Percentiles rank a stretch among this genome's conserved stretches.
These are phyloP conservation scores for Colletotrichum coccodes DNA, from an alignment of 2,329 filamentous ascomycete species.

Conservation along the genomic window DNA sequence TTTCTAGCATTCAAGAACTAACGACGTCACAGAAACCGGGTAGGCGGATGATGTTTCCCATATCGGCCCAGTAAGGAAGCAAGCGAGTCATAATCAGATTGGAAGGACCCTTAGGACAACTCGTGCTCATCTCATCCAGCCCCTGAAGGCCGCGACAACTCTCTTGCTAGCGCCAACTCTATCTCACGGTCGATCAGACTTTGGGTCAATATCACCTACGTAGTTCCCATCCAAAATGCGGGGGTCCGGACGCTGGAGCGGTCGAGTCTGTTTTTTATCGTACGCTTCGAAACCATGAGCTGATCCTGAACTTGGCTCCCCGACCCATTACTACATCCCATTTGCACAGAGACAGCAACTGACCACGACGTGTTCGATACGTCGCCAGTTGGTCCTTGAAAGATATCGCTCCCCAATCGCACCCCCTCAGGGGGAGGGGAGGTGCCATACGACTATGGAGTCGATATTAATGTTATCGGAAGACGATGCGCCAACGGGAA, in stretches of 20 bases:
- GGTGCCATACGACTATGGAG: background rate
- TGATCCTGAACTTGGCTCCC: background rate
- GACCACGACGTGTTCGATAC: background rate
- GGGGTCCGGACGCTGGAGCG: background rate
- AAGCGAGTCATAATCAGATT: background rate
- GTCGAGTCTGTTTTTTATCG: no score
- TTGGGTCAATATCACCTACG: background rate
- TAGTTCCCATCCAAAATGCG: background rate
- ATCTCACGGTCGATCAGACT: background rate
- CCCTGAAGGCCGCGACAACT: background rate
- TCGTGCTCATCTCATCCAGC: background rate
- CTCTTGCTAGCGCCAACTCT: slow-evolving; percentile 7
- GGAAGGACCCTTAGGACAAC: background rate
- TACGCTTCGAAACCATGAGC: background rate
- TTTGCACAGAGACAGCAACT: no score
- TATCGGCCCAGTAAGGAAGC: background rate
- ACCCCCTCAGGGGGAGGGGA: background rate
- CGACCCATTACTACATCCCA: background rate
- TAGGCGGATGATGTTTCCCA: background rate
- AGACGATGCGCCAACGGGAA: no score
- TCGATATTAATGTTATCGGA: background rate
- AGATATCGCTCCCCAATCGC: background rate
- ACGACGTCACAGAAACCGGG: background rate
- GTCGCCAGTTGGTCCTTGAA: background rate
- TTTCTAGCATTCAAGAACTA: background rate